Evolutionary conservation across 495 filamentous ascomycete genomes (phyloP), one percentile per base, ranked within the genome.

Genomic region (Neurospora sp.): DNA sequence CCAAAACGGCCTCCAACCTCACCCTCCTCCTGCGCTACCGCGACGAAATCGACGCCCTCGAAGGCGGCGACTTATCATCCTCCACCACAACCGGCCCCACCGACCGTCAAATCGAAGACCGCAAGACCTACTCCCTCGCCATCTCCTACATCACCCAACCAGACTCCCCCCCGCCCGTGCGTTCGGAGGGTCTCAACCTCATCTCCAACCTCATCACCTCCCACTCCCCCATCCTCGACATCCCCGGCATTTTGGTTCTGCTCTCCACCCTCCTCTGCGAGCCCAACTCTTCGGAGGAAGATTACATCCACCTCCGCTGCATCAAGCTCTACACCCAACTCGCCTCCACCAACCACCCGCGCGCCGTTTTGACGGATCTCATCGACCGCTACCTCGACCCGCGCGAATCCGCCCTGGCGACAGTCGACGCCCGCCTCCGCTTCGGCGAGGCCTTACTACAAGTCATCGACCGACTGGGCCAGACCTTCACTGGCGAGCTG

Each of bases 141-240:
- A 83, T 96, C 39, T 87, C 86, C 1, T 92, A 94, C 77, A 89
- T 96, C 71, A 90, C 89, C 22, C 78, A 82, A 39, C 70, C 80
- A 1, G 92, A 93, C 71, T 87, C 90, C 0, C 89, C 93, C 0
- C 88, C 93, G 8, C 93, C 93, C 0, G 90, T 94, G 11, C 89
- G 92, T 39, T 90, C 89, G 6, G 91, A 96, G 78, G 93, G 92
- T 11, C 88, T 97, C 42, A 89, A 90, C 27, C 85, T 93, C 1
- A 81, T 96, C 18, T 88, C 89, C 0, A 83, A 83, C 40, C 81
- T 97, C 20, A 88, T 96, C 75, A 82, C 84, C 39, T 83, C 86
- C 20, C 78, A 84, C 20, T 92, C 87, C 11, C 86, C 92, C 0
- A 83, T 92, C 16, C 83, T 95, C 69, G 91, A 96, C 77, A 89